These are phyloP conservation scores for Boletus fagicola DNA, from an alignment of 768 basidiomycete genomes.

Conservation along the genomic window DNA sequence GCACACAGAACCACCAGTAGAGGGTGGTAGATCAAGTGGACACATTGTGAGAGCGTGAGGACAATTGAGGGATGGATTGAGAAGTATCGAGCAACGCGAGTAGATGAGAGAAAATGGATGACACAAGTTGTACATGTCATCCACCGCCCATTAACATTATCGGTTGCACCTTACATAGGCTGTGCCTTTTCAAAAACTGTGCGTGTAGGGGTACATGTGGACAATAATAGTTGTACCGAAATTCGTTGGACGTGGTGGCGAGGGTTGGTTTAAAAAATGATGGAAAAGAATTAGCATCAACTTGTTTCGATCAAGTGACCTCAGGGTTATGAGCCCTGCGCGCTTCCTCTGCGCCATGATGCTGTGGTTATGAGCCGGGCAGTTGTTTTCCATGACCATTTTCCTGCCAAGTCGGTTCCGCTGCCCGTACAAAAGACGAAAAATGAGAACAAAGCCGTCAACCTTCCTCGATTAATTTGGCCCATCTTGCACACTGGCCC, in stretches of 20 bases:
- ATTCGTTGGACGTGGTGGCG: neutral
- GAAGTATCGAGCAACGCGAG: no score
- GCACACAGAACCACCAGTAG: no score
- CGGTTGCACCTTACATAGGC: no score
- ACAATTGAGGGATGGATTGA: no score
- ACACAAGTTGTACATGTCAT: no score
- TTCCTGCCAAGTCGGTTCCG: neutral
- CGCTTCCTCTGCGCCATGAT: constrained; percentile 50
- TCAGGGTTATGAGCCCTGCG: constrained; percentile 51
- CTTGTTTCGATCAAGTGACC: constrained; percentile 50
- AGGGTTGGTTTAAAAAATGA: neutral
- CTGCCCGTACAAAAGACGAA: neutral
- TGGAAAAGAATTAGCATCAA: constrained; percentile 32
- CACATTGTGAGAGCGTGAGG: no score
- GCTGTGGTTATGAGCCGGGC: constrained; percentile 16
- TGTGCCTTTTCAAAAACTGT: no score
- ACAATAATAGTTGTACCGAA: no score
- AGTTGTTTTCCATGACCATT: accelerated
- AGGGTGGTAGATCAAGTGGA: no score
- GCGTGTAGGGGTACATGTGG: no score
- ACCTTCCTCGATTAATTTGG: neutral
- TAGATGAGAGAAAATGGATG: no score
- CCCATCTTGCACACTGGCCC: neutral
- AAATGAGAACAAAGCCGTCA: neutral
- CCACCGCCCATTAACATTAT: no score